Conservation (phyloP, 176 grass and related monocot species). For the Poa pratensis region DNA sequence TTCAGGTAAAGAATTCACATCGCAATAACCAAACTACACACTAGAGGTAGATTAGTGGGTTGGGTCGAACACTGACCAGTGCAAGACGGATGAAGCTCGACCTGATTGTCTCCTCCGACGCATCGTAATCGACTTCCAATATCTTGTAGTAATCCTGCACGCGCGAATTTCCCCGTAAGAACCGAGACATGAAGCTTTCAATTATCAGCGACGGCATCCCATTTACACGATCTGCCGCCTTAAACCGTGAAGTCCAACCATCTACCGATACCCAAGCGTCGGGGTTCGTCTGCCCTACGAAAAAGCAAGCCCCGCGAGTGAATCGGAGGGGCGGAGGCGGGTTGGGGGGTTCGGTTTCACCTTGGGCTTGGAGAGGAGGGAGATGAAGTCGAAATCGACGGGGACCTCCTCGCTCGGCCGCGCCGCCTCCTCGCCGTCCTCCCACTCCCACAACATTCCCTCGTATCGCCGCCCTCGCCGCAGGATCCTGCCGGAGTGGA, state of each 20-base stretch:
- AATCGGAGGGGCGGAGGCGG: not conserved
- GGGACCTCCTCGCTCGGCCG: conserved; percentile 63
- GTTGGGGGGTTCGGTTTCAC: conserved; percentile 24
- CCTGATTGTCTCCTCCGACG: conserved; percentile 87
- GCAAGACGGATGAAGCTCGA: conserved; percentile 95
- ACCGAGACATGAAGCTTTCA: no score
- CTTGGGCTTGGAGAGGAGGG: conserved; percentile 68
- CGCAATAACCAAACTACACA: not conserved
- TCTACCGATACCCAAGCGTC: not conserved
- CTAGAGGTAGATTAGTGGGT: not conserved
- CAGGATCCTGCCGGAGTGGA: conserved; percentile 2
- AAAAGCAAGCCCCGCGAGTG: not conserved
- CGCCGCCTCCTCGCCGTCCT: conserved; percentile 57
- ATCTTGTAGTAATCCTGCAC: conserved; percentile 99
- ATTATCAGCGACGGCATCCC: not conserved
- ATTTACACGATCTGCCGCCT: not conserved
- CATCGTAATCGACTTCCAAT: conserved; percentile 83
- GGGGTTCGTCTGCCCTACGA: no score
- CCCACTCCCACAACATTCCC: conserved; percentile 77
- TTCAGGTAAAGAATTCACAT: not conserved
- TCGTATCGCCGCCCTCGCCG: not conserved
- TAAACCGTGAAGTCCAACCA: not conserved
- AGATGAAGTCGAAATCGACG: conserved; percentile 79
- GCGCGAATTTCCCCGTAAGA: conserved; percentile 8
- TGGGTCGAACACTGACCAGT: conserved; percentile 60